These are phyloP conservation scores for Mycena latifolia DNA, from an alignment of 768 basidiomycete genomes.

Conservation along the genomic window DNA sequence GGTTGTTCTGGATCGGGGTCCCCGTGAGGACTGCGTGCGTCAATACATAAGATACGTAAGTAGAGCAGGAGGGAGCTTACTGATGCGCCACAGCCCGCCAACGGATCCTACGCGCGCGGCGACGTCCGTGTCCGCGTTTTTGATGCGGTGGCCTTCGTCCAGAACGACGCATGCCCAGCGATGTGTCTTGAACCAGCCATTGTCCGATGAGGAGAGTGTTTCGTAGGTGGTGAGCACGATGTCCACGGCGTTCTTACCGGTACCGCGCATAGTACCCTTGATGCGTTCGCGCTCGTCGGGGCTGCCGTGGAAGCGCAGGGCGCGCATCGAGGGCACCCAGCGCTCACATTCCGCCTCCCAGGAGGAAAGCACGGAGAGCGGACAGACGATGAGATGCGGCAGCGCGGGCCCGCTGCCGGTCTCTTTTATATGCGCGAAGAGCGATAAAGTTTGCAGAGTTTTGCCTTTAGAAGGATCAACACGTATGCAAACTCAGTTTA, in stretches of 20 bases:
- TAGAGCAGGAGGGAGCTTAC: constrained; percentile 41
- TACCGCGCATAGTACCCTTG: constrained; percentile 55
- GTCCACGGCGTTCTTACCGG: constrained; percentile 57
- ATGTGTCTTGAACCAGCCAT: constrained; percentile 68
- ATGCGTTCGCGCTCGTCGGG: constrained; percentile 66
- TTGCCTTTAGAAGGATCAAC: constrained; percentile 54
- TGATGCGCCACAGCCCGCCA: constrained; percentile 69
- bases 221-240: constrained; percentile 82
- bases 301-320: constrained; percentile 73
- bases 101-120: constrained; percentile 66
- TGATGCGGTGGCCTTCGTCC: constrained; percentile 80
- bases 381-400: constrained; percentile 79
- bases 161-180: constrained; percentile 72
- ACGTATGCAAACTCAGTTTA: too few relatives aligned
- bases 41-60: background rate
- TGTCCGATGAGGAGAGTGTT: constrained; percentile 64
- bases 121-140: constrained; percentile 71
- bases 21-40: constrained; percentile 69
- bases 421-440: constrained; percentile 79
- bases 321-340: constrained; percentile 65
- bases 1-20: constrained; percentile 79
- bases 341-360: constrained; percentile 71
- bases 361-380: constrained; percentile 73
- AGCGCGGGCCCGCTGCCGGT: constrained; percentile 55
- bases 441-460: constrained; percentile 72